A percentile compares a stretch with the other conserved stretches of the same genome.
phyloP scores from a whole-genome alignment of 2,329 filamentous ascomycete species.

The Grosmannia huntii region DNA sequence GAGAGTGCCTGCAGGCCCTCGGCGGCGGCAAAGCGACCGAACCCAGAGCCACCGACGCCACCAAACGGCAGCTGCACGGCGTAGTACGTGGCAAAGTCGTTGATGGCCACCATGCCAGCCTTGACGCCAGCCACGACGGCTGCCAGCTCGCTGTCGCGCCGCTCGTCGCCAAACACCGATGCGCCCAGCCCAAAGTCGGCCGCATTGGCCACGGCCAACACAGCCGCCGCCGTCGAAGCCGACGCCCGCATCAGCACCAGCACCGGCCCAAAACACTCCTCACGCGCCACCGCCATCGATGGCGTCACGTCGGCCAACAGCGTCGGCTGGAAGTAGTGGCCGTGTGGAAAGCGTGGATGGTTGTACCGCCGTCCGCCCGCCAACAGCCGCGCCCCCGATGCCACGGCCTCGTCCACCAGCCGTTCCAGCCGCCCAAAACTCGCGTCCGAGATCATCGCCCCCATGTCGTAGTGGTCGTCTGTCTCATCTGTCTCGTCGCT shows the following conservation, averaged over 20 bases:
- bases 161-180: slow-evolving; percentile 66
- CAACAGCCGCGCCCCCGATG: slow-evolving; percentile 66
- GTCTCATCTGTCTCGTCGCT: not conserved
- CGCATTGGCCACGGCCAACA: slow-evolving; percentile 70
- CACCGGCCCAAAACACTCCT: slow-evolving; percentile 87
- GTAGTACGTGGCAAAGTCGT: slow-evolving; percentile 91
- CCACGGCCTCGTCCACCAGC: slow-evolving; percentile 66
- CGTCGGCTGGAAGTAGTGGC: slow-evolving; percentile 88
- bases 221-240: slow-evolving; percentile 43
- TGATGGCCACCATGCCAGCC: slow-evolving; percentile 85
- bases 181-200: slow-evolving; percentile 78
- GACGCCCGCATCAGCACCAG: slow-evolving; percentile 71
- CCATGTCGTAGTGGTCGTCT: slow-evolving; percentile 51
- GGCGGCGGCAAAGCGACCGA: slow-evolving; percentile 83
- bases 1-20: slow-evolving; percentile 78
- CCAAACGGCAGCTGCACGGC: slow-evolving; percentile 92
- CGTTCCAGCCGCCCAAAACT: slow-evolving; percentile 64
- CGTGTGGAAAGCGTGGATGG: slow-evolving; percentile 62
- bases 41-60: slow-evolving; percentile 77
- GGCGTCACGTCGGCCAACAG: slow-evolving; percentile 81
- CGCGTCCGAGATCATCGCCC: slow-evolving; percentile 74
- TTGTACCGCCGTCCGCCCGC: slow-evolving; percentile 60
- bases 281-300: slow-evolving; percentile 74
- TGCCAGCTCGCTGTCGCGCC: slow-evolving; percentile 41
- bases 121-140: slow-evolving; percentile 56